Conservation (phyloP, 495 filamentous ascomycete genomes). For the Penicillium paxilli region DNA sequence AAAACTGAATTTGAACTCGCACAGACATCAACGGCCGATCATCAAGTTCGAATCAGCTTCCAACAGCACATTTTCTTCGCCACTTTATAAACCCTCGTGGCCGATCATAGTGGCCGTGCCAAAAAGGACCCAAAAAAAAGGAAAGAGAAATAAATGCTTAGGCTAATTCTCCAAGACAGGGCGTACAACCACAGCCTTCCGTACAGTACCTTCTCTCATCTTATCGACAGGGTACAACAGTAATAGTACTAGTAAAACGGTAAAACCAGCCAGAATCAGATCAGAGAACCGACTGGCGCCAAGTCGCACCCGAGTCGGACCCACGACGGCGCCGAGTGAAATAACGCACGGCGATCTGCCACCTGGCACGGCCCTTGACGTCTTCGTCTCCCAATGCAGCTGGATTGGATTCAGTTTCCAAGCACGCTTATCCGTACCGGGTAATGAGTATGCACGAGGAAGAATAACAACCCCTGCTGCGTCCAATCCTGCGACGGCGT, state of each 20-base stretch:
- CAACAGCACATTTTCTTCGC: not conserved
- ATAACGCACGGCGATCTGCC: constrained; percentile 20
- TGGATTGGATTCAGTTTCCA: not conserved
- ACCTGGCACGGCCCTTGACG: constrained; percentile 1
- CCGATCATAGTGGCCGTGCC: not conserved
- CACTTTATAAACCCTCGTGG: not conserved
- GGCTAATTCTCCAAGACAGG: too few species aligned
- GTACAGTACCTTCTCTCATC: not conserved
- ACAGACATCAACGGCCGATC: not conserved
- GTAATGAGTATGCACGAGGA: not conserved
- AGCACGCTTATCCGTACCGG: not conserved
- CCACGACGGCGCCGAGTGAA: constrained; percentile 17
- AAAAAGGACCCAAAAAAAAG: too few species aligned
- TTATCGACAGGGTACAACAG: too few species aligned
- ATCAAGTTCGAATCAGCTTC: not conserved
- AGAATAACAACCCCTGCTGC: not conserved
- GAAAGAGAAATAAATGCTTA: too few species aligned
- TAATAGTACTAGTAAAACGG: too few species aligned
- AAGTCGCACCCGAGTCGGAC: constrained; percentile 27
- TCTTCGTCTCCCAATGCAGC: not conserved
- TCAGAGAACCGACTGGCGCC: constrained; percentile 25
- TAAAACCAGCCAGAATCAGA: too few species aligned
- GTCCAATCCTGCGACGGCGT: too few species aligned
- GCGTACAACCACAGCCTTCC: too few species aligned
- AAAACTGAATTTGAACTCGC: constrained; percentile 7